Evolutionary conservation across 2,329 filamentous ascomycete species (phyloP).

Genomic region (Claviceps lovelessii): DNA sequence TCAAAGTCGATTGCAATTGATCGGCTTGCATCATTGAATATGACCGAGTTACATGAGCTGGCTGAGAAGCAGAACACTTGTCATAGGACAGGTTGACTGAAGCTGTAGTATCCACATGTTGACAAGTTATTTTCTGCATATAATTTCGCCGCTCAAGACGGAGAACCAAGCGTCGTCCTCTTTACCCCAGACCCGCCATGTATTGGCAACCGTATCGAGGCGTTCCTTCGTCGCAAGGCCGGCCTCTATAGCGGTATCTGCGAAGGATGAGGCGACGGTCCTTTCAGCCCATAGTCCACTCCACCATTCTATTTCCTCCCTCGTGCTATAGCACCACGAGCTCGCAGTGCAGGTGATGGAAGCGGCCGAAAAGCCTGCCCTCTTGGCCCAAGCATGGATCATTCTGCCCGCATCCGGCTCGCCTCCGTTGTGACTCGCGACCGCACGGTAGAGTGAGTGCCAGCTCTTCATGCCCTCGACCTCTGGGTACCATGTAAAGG

Average conservation of each 20-base stretch:
- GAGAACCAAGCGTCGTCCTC: slow-evolving; percentile 8
- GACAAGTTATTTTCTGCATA: slow-evolving; percentile 1
- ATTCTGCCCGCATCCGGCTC: slow-evolving; percentile 11
- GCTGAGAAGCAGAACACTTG: too few relatives aligned
- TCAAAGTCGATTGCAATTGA: too few relatives aligned
- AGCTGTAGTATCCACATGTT: not conserved
- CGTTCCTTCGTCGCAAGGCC: slow-evolving; percentile 4
- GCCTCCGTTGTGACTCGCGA: slow-evolving; percentile 9
- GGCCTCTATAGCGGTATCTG: not conserved
- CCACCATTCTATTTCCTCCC: slow-evolving; percentile 11
- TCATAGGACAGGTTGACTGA: too few relatives aligned
- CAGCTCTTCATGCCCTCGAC: slow-evolving; percentile 9
- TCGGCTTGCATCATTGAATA: too few relatives aligned
- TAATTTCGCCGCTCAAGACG: slow-evolving; percentile 1
- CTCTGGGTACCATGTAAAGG: slow-evolving; percentile 12
- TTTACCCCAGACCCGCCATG: slow-evolving; percentile 6
- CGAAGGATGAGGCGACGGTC: slow-evolving; percentile 6
- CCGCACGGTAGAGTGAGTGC: slow-evolving; percentile 8
- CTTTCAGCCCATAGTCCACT: slow-evolving; percentile 11
- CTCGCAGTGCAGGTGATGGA: slow-evolving; percentile 8
- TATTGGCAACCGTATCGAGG: not conserved
- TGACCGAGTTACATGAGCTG: too few relatives aligned
- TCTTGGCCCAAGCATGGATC: slow-evolving; percentile 11
- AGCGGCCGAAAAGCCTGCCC: slow-evolving; percentile 8
- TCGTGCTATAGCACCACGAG: slow-evolving; percentile 12